Evolutionary conservation across 768 basidiomycete genomes (phyloP).

Genomic region (Russula sp.): DNA sequence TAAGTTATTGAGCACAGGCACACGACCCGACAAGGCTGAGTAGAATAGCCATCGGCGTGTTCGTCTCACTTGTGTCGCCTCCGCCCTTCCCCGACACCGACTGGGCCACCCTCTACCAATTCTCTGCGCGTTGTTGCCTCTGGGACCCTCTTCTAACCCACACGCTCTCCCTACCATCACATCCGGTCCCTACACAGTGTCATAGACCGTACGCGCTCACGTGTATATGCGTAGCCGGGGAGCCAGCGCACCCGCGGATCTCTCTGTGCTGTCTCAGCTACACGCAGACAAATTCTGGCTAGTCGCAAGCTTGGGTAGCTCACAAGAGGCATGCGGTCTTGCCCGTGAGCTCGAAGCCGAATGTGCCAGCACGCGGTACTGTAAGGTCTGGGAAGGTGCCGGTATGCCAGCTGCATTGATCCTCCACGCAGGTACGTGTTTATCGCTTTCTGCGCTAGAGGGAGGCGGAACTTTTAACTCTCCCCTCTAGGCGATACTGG

Average conservation of each 20-base stretch:
- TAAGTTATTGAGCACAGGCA: too few relatives aligned
- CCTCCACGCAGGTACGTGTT: slow-evolving; percentile 54
- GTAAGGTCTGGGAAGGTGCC: slow-evolving; percentile 65
- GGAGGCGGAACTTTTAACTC: neutral
- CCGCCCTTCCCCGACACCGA: slow-evolving; percentile 21
- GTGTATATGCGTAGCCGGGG: slow-evolving; percentile 62
- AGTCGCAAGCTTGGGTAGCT: slow-evolving; percentile 68
- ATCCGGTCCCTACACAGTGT: slow-evolving; percentile 42
- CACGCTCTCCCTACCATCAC: slow-evolving; percentile 53
- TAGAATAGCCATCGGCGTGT: neutral
- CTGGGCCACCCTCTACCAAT: slow-evolving; percentile 16
- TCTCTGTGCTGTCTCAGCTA: slow-evolving; percentile 73
- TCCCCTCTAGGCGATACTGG: slow-evolving; percentile 44
- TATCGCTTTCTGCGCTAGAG: neutral
- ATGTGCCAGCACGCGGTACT: too few relatives aligned
- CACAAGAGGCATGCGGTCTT: slow-evolving; percentile 68
- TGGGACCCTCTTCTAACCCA: slow-evolving; percentile 75
- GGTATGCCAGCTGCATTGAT: slow-evolving; percentile 82
- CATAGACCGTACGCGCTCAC: slow-evolving; percentile 60
- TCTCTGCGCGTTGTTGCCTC: slow-evolving; percentile 72
- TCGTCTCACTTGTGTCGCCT: slow-evolving; percentile 15
- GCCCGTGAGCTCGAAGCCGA: too few relatives aligned
- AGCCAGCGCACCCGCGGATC: slow-evolving; percentile 64
- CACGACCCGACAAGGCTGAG: too few relatives aligned
- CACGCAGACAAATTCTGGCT: slow-evolving; percentile 58